Evolutionary conservation across 257 asterid species (phyloP), one percentile per base, ranked within the genome.

Genomic region (Solanum clarkiae): DNA sequence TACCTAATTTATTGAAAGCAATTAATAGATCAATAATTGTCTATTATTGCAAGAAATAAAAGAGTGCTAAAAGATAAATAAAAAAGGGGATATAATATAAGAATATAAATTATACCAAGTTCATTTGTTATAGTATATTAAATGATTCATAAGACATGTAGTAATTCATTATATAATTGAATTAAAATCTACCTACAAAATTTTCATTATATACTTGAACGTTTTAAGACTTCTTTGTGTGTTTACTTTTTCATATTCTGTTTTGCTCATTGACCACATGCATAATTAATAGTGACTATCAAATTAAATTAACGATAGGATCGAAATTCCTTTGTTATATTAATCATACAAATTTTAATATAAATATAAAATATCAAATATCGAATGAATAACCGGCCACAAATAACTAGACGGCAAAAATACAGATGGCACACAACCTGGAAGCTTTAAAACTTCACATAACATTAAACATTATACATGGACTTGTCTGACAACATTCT

Each of bases 391-490:
- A 66, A 66, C 2, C 0, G 15, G 1, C 24, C 16, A 77, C 26
- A 51, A 51, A 45, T 77, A 51, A 77, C 51, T 51, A 77, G 82
- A 26, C 47, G 82, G 82, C 82, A 77, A 51, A 51, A 47, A 26
- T 6, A 51, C 17, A 51, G 63, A 77, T 77, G 63, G 47, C 26
- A 77, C 63, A 77, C 82, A 77, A 42, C 82, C 82, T 77, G 82
- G 82, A 77, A 51, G 63, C 82, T 51, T 51, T 77, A 77, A 26
- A 7, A 47, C 81, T 45, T 49, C 62, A 75, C 82, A 75, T 24
- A 14, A 54, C 62, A 75, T 47, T 75, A 75, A 75, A 77, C 82
- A 51, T 51, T 51, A 8, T 22, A 14, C 82, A 77, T 51, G 47
- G 47, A 77, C 82, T 16, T 51, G 47, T 77, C 82, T 51, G 63